These are phyloP conservation scores for Peziza echinospora DNA, from an alignment of 495 filamentous ascomycete genomes.

Conservation along the genomic window DNA sequence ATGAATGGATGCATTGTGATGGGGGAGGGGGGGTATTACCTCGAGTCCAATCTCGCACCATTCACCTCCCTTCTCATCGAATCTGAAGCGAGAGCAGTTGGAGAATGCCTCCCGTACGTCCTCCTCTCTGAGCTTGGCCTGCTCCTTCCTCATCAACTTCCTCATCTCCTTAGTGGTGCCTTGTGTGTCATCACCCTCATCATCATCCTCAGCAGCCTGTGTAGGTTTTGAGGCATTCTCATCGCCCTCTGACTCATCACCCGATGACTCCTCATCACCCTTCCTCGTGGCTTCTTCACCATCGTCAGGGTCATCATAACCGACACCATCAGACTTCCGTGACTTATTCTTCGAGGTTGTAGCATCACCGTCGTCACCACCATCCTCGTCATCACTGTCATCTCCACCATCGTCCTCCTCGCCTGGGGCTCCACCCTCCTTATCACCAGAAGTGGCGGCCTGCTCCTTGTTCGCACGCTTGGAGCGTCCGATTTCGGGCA, in stretches of 20 bases:
- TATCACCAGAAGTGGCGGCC: slow-evolving; percentile 19
- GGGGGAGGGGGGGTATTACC: too few relatives aligned
- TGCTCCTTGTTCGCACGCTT: slow-evolving; percentile 43
- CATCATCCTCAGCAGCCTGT: slow-evolving; percentile 19
- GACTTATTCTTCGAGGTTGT: slow-evolving; percentile 53
- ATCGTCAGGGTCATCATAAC: slow-evolving; percentile 80
- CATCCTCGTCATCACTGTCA: slow-evolving; percentile 47
- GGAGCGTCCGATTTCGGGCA: slow-evolving; percentile 63
- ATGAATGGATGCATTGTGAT: too few relatives aligned
- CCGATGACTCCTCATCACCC: background rate
- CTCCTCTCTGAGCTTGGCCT: slow-evolving; percentile 18
- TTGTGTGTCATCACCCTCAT: slow-evolving; percentile 23
- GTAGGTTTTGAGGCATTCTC: slow-evolving; percentile 35
- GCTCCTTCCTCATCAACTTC: slow-evolving; percentile 1
- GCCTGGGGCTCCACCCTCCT: too few relatives aligned
- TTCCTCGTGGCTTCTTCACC: slow-evolving; percentile 51
- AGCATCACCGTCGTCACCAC: slow-evolving; percentile 66
- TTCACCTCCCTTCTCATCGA: slow-evolving; percentile 49
- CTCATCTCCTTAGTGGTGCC: slow-evolving; percentile 24
- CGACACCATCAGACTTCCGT: slow-evolving; percentile 56
- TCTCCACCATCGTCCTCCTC: slow-evolving; percentile 33
- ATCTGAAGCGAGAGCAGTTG: slow-evolving; percentile 56
- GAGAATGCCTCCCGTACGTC: slow-evolving; percentile 6
- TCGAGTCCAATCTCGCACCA: slow-evolving; percentile 67
- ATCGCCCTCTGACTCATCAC: slow-evolving; percentile 28